Base-by-base conservation (phyloP, 2,329 filamentous ascomycete species). In the Madurella fahalii region DNA sequence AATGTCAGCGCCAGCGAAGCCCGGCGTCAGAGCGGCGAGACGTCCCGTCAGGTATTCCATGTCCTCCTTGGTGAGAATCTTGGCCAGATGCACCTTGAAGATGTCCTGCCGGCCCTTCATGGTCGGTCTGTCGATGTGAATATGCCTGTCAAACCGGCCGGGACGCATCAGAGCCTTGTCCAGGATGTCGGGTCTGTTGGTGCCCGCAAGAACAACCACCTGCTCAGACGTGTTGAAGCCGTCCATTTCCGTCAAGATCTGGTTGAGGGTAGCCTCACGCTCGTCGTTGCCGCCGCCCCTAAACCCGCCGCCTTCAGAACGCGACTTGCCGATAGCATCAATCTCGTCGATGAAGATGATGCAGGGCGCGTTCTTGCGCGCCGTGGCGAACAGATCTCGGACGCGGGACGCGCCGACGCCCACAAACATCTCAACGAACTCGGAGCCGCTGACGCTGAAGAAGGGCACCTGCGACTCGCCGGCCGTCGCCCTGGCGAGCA, bases 301-400 rank as follows among this genome's bases (percentile, higher is more conserved):
- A 63, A 90, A 90, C 12, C 75, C 65, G 61, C 86, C 87, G 37
- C 86, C 83, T 68, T 96, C 95, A 18, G 86, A 80, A 74, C 94
- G 84, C 52, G 93, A 89, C 69, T 92, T 90, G 64, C 94, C 94
- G 65, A 99, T 96, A 54, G 94, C 94, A 70, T 99, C 94, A 65
- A 99, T 99, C 73, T 99, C 94, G 69, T 99, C 94, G 63, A 99
- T 97, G 77, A 99, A 99, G 72, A 99, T 95, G 72, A 99, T 99
- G 74, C 94, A 99, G 3, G 94, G 94, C 0, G 94, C 89, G 72
- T 90, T 95, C 78, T 97, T 97, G 55, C 94, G 85, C 16, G 94
- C 94, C 64, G 90, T 96, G 54, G 90, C 86, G 67, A 99, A 99
- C 50, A 99, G 77, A 71, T 99, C 94, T 65, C 94, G 85, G 48